Conservation (phyloP, 345 rosid genomes). For the sweet orange (Citrus sinensis) region DVS_A1.0 CM039163.1:31300001-31300500, state of each 20-base stretch:
- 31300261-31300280: neutral
- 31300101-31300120: too few species aligned
- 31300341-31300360: neutral
- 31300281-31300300: neutral
- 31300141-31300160: neutral
- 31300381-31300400: neutral
- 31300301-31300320: neutral
- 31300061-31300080: neutral
- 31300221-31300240: neutral
- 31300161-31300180: neutral
- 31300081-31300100: neutral
- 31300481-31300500: constrained; percentile 87
- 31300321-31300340: neutral
- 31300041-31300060: constrained; percentile 33
- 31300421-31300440: neutral
- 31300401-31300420: neutral
- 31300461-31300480: constrained; percentile 86
- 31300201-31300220: neutral
- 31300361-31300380: neutral
- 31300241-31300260: neutral
- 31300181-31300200: neutral
- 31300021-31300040: constrained; percentile 76
- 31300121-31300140: too few species aligned
- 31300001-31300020: constrained; percentile 80
- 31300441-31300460: neutral